phyloP scores from a whole-genome alignment of 176 grass and related monocot species.

The Eleusine coracana region DNA sequence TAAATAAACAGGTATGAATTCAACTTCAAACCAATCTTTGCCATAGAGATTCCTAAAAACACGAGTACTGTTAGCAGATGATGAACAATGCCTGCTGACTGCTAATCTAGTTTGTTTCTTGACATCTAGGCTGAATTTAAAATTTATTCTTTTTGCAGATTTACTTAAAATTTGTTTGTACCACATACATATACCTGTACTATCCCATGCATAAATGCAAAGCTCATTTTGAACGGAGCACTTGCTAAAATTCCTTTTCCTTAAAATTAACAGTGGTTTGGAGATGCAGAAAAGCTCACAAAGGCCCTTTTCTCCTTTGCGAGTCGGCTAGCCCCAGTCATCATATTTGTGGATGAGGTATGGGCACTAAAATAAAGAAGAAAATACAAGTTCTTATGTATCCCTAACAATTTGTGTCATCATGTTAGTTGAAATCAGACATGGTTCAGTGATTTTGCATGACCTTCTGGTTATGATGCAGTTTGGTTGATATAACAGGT shows the following conservation, averaged over 20 bases:
- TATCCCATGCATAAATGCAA: neutral
- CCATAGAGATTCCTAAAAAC: neutral
- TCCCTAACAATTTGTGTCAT: neutral
- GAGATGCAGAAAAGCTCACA: constrained; percentile 95
- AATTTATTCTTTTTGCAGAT: neutral
- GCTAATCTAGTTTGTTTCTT: neutral
- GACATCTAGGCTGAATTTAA: neutral
- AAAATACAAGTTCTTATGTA: neutral
- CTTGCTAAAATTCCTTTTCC: constrained; percentile 6
- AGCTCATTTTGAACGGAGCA: neutral
- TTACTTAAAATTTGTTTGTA: neutral
- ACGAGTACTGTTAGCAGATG: neutral
- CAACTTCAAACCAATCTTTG: neutral
- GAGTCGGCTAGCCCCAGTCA: constrained; percentile 76
- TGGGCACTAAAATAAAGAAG: constrained; percentile 31
- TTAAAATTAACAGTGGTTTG: constrained; percentile 84
- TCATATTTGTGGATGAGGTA: constrained; percentile 99
- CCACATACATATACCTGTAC: neutral
- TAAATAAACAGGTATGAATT: neutral
- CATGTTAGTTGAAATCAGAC: constrained; percentile 13
- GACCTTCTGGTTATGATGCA: constrained; percentile 6
- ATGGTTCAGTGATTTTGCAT: neutral
- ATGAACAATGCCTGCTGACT: neutral
- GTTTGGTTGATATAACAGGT: constrained; percentile 61
- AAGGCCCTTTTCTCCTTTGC: constrained; percentile 99